phyloP scores from a whole-genome alignment of 2,329 filamentous ascomycete genomes.

The Colletotrichum scovillei region DNA sequence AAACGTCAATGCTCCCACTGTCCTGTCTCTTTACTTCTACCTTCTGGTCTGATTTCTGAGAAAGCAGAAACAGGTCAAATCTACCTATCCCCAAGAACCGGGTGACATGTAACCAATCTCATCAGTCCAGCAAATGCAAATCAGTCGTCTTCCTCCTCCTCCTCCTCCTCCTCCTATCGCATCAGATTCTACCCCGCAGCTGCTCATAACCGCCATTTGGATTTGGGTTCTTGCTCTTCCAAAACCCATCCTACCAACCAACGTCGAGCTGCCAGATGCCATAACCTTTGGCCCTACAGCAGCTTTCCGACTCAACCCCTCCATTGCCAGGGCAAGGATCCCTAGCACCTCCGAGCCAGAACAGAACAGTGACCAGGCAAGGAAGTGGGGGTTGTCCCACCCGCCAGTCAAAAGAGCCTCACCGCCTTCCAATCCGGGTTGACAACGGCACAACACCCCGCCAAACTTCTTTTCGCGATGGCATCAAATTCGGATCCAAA shows the following conservation, averaged over 20 bases:
- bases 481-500: slow-evolving; percentile 19
- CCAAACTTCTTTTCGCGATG: slow-evolving; percentile 27
- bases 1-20: slow-evolving; percentile 7
- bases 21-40: not conserved
- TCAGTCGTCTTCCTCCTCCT: too few relatives aligned
- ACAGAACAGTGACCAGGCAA: not conserved
- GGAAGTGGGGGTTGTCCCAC: not conserved
- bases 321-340: not conserved
- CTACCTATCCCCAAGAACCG: too few relatives aligned
- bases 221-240: not conserved
- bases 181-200: not conserved
- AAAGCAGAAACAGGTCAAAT: not conserved
- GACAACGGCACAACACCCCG: slow-evolving; percentile 12
- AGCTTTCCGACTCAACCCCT: not conserved
- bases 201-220: not conserved
- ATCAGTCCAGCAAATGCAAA: not conserved
- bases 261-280: not conserved
- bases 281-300: not conserved
- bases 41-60: not conserved
- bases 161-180: not conserved
- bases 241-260: not conserved
- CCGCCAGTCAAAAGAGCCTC: not conserved
- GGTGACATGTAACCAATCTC: not conserved
- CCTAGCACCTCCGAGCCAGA: not conserved
- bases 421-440: slow-evolving; percentile 19